These are phyloP conservation scores for Pleurotus platypus DNA, from an alignment of 768 basidiomycete genomes.

Conservation along the genomic window DNA sequence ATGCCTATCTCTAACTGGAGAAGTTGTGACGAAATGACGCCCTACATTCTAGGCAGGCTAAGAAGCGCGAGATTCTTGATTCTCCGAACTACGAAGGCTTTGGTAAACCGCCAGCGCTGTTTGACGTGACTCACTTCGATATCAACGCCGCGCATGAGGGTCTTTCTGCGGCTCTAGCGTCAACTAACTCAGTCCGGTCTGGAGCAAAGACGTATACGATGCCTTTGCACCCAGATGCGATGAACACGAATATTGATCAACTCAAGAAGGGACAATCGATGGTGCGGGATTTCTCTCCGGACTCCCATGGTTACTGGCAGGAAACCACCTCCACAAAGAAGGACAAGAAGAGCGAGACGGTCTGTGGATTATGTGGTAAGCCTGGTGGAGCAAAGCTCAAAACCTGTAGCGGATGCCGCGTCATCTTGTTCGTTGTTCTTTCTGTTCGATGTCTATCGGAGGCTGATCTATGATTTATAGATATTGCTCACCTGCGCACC, in stretches of 20 bases:
- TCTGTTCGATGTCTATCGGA: neutral
- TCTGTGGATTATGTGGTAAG: conserved; percentile 26
- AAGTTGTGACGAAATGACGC: no score
- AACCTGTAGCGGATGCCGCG: conserved; percentile 22
- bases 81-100: conserved; percentile 24
- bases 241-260: conserved; percentile 6
- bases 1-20: no score
- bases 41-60: conserved; percentile 13
- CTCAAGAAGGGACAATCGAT: conserved; percentile 16
- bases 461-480: neutral
- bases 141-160: conserved; percentile 17
- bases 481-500: conserved; percentile 19
- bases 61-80: conserved; percentile 24
- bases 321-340: conserved; percentile 19
- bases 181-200: conserved; percentile 21
- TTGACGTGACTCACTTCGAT: conserved; percentile 21
- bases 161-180: conserved; percentile 19
- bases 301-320: conserved; percentile 19
- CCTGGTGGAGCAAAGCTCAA: conserved; percentile 21
- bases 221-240: conserved; percentile 14
- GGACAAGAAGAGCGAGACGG: conserved; percentile 19
- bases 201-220: conserved; percentile 23
- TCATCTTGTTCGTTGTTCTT: conserved; percentile 14
- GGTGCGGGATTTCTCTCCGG: conserved; percentile 10
- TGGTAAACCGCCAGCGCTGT: conserved; percentile 18